phyloP scores from a whole-genome alignment of 495 filamentous ascomycete genomes.

The Trichoderma asperelloides region DNA sequence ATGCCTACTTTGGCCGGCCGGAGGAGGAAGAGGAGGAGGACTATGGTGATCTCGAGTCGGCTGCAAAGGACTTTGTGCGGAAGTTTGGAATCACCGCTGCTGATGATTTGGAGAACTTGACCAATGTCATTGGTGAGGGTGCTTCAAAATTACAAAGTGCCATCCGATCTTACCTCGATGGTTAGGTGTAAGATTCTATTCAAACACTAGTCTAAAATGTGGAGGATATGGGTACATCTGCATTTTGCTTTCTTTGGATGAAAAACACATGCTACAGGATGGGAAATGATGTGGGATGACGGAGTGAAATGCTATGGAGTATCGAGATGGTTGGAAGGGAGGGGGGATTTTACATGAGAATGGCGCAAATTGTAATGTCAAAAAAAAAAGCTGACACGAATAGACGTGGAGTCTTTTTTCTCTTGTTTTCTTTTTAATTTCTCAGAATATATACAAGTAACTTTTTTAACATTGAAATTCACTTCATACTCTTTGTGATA shows the following conservation, averaged over 20 bases:
- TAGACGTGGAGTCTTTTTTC: not conserved
- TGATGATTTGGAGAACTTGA: constrained; percentile 88
- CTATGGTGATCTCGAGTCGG: constrained; percentile 82
- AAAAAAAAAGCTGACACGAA: not conserved
- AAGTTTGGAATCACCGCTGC: constrained; percentile 91
- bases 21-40: constrained; percentile 59
- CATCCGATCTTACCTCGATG: constrained; percentile 68
- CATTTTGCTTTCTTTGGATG: not conserved
- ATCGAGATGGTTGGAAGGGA: not conserved
- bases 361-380: constrained; percentile 3
- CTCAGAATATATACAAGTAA: not conserved
- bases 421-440: not conserved
- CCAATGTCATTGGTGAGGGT: constrained; percentile 72
- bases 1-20: constrained; percentile 90
- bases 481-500: too few relatives aligned
- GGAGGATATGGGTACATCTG: not conserved
- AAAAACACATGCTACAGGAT: not conserved
- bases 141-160: constrained; percentile 79
- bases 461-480: too few relatives aligned
- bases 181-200: constrained; percentile 16
- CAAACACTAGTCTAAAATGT: not conserved
- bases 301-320: not conserved
- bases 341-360: not conserved
- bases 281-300: not conserved
- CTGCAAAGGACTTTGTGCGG: constrained; percentile 88